Base-by-base conservation (phyloP, 2,329 filamentous ascomycete genomes). In the Didymella glomerata region DNA sequence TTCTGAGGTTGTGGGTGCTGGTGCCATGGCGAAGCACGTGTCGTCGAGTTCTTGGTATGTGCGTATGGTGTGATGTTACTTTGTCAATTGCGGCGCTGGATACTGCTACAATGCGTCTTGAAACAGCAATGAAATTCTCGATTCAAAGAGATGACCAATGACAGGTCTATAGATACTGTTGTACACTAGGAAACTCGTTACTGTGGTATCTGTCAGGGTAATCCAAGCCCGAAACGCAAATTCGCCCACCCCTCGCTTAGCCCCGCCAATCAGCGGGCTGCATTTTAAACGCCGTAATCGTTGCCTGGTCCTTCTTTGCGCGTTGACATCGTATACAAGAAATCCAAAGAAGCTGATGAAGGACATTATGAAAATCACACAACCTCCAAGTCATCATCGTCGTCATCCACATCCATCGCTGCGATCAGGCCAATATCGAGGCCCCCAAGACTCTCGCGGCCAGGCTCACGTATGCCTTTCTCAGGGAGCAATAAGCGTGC, bases 341-440 rank as follows among this genome's bases (percentile, higher is more conserved):
- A 38, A 32, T 46, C 41, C 18, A 27, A 14, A 11, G 45, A 11
- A 48, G 30, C 20, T 22, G 25, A 7, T n/a, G n/a, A 45, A 45
- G 54, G 53, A 14, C 56, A 65, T 67, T 50, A 62, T 57, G 76
- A 52, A 41, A 60, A 63, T 72, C 52, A 81, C 66, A 83, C 74
- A 70, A 83, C 79, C 65, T 83, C 81, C 75, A 83, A 71, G 57
- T 80, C 80, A 67, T 82, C 80, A 44, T 82, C 80, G 47, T 80
- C 78, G 14, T 78, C 76, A 41, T 79, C 51, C 10, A 48, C 28
- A 20, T 49, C 76, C 71, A 75, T 75, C 22, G 74, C 74, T 24
- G 74, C 74, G 38, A 76, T 60, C 14, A 77, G 61, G 8, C 74
- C 75, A 18, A 76, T 66, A 34, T 77, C 72, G 42, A 75, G 48